Percentiles rank a stretch among this genome's conserved stretches.
phyloP scores from a whole-genome alignment of 257 asterid genomes.

The Solanum pennellii region DNA sequence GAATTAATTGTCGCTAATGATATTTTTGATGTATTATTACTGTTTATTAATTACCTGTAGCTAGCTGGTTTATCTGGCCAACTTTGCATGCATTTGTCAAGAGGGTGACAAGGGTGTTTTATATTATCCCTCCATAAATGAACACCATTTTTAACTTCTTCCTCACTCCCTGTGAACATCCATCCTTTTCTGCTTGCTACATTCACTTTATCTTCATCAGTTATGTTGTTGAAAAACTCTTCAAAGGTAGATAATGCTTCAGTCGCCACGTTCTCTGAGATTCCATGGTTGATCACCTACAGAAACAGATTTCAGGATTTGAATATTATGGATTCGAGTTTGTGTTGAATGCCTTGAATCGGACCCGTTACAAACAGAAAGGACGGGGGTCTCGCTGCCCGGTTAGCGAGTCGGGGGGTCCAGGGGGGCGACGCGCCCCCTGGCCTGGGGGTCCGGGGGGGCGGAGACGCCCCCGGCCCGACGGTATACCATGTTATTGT shows the following conservation, averaged over 20 bases:
- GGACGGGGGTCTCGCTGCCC: too few relatives aligned
- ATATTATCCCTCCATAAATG: slow-evolving; percentile 23
- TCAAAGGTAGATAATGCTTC: neutral
- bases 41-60: slow-evolving; percentile 5
- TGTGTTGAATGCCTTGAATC: too few relatives aligned
- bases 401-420: too few relatives aligned
- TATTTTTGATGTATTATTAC: neutral
- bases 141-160: slow-evolving; percentile 5
- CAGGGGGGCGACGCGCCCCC: too few relatives aligned
- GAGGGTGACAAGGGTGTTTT: slow-evolving; percentile 15
- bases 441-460: too few relatives aligned
- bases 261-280: slow-evolving; percentile 1
- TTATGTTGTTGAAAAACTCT: slow-evolving; percentile 17
- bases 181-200: slow-evolving; percentile 1
- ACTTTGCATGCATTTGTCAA: slow-evolving; percentile 2
- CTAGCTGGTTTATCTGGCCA: slow-evolving; percentile 20
- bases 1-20: too few relatives aligned
- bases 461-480: too few relatives aligned
- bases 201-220: slow-evolving; percentile 7
- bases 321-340: neutral
- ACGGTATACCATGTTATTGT: too few relatives aligned
- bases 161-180: slow-evolving; percentile 10
- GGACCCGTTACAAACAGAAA: too few relatives aligned
- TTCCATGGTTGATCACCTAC: slow-evolving; percentile 26
- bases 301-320: neutral